A percentile compares a stretch with the other conserved stretches of the same genome.
Evolutionary conservation across 345 rosid species (phyloP).

Genomic region (Rhizophora mangle): DNA sequence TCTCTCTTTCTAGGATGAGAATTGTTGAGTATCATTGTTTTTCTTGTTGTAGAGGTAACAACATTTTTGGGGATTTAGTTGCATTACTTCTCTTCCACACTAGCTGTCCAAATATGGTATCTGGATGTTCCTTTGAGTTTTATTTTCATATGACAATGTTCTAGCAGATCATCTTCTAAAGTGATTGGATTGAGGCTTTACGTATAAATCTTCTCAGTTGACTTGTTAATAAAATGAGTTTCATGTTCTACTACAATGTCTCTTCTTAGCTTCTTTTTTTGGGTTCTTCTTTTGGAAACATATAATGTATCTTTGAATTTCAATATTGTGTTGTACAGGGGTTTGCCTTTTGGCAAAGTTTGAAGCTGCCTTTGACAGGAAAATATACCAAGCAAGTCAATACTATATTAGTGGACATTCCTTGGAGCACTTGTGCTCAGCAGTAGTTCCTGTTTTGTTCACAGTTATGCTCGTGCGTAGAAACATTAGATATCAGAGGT

Average conservation of each 20-base stretch:
- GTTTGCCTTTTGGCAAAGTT: conserved; percentile 51
- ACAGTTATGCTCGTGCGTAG: conserved; percentile 70
- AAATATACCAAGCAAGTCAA: conserved; percentile 51
- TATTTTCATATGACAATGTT: too few relatives aligned
- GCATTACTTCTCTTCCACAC: too few relatives aligned
- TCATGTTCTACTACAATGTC: neutral
- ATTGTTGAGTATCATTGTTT: neutral
- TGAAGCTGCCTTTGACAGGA: conserved; percentile 58
- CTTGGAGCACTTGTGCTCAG: conserved; percentile 66
- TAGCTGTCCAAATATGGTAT: too few relatives aligned
- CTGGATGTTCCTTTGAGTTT: too few relatives aligned
- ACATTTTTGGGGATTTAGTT: too few relatives aligned
- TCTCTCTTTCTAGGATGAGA: neutral
- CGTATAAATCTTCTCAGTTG: neutral
- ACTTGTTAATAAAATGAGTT: neutral
- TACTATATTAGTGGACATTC: conserved; percentile 78
- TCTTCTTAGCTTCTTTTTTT: neutral
- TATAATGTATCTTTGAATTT: neutral
- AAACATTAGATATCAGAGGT: conserved; percentile 63
- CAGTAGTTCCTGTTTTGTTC: conserved; percentile 47
- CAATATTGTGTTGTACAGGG: conserved; percentile 36
- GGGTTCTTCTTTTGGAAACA: neutral
- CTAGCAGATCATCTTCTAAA: neutral
- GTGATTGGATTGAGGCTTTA: neutral
- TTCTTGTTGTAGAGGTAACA: neutral